Evolutionary conservation across 768 basidiomycete genomes (phyloP).

Genomic region (Piloderma croceum): DNA sequence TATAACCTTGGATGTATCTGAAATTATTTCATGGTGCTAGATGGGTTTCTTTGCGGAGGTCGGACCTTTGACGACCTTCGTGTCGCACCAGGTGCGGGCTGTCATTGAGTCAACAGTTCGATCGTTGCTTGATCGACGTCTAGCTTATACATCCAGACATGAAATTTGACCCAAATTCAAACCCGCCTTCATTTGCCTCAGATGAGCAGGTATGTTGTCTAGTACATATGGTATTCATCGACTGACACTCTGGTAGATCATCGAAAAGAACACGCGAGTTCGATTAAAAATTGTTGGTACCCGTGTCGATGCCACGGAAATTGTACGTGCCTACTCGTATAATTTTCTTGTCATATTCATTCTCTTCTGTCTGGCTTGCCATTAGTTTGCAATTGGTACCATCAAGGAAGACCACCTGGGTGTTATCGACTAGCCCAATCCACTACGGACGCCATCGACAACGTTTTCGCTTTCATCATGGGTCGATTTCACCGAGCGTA

Average conservation of each 20-base stretch:
- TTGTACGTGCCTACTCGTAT: slow-evolving; percentile 48
- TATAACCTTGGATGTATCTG: slow-evolving; percentile 6
- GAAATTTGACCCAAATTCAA: slow-evolving; percentile 92
- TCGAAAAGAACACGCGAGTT: slow-evolving; percentile 88
- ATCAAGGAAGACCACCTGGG: slow-evolving; percentile 98
- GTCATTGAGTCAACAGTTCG: too few relatives aligned
- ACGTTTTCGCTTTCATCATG: not conserved
- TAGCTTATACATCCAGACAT: slow-evolving; percentile 93
- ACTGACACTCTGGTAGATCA: slow-evolving; percentile 47
- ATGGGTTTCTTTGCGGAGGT: slow-evolving; percentile 99
- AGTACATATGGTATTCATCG: not conserved
- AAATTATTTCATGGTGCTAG: slow-evolving; percentile 33
- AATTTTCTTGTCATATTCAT: slow-evolving; percentile 2
- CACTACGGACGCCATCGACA: too few relatives aligned
- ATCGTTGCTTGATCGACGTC: slow-evolving; percentile 1
- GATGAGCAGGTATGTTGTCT: slow-evolving; percentile 66
- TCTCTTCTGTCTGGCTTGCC: not conserved
- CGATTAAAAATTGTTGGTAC: slow-evolving; percentile 98
- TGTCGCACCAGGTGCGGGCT: slow-evolving; percentile 81
- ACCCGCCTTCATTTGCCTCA: slow-evolving; percentile 93
- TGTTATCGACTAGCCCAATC: slow-evolving; percentile 72
- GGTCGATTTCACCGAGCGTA: not conserved
- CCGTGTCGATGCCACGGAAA: slow-evolving; percentile 95
- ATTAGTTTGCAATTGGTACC: slow-evolving; percentile 91
- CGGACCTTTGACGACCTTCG: slow-evolving; percentile 90